Base-by-base conservation (phyloP, 805 yeast genomes). In the Yarrowia sp. region DNA sequence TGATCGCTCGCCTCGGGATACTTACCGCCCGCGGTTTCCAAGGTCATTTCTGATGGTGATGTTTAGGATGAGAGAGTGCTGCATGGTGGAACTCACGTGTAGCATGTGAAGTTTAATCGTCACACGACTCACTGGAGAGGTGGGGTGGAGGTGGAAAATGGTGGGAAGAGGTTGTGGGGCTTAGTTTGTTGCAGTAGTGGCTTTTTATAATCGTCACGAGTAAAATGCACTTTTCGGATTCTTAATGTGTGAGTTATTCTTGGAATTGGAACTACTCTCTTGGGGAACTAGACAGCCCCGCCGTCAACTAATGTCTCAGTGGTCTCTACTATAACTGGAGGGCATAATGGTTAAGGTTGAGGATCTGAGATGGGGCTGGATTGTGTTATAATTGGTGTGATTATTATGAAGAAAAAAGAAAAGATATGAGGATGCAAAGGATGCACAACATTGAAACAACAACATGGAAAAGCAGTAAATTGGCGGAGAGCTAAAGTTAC, bases 21-120 rank as follows among this genome's bases (percentile, higher is more conserved):
- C 58, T 51, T 22, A 51, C 58, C 58, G 22, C 30, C 58, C 8
- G 46, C 44, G 24, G 61, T 54, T 54, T 54, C 44, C 46, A 33
- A 11, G 21, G 35, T 38, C 46, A 36, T 36, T 16, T 4, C n/a
- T 36, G 36, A 6, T 24, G 46, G 35, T 54, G 61, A 54, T 51
- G 58, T 51, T 14, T 14, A 33, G 17, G 54, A 21, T 48, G 58
- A 35, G 33, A 22, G 58, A 51, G 58, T 51, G 41, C 16, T 51
- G 58, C 58, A 51, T 51, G 40, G 19, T 38, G 3, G 4, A 5
- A 16, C 41, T 32, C 54, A 30, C 54, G 54, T 48, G 54, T 30
- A 28, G 24, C 28, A 19, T 11, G 38, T 48, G 54, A 48, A 46
- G 38, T 19, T 48, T 48, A 48, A 11, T 48, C 36, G 36, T 46